Percentiles rank a stretch among this genome's conserved stretches.
phyloP scores from a whole-genome alignment of 2,329 filamentous ascomycete species.

The Didymella segeticola region DNA sequence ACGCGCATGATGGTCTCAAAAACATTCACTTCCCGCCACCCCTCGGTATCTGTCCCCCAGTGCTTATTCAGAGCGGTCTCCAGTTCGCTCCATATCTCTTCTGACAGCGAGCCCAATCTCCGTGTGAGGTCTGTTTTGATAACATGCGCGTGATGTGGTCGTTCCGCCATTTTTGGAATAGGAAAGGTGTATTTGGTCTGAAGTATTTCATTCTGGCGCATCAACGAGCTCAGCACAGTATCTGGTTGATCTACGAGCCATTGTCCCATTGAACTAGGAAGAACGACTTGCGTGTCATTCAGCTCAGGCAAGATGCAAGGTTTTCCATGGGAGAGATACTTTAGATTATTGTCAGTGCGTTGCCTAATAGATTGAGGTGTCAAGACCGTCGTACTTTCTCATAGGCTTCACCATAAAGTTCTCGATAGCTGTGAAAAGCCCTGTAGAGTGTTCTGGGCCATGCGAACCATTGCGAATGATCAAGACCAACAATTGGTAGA shows the following conservation, averaged over 20 bases:
- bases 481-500: background rate
- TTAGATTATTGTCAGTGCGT: background rate
- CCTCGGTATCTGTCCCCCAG: background rate
- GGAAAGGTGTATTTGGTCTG: background rate
- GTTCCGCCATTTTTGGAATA: background rate
- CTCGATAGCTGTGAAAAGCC: background rate
- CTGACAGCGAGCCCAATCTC: background rate
- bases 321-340: background rate
- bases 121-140: background rate
- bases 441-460: background rate
- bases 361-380: background rate
- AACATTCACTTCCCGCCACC: background rate
- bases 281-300: background rate
- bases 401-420: background rate
- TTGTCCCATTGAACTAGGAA: background rate
- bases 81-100: background rate
- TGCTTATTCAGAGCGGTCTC: background rate
- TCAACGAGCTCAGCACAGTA: background rate
- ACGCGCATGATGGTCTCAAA: background rate
- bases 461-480: slow-evolving; percentile 1
- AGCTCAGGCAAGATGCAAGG: slow-evolving; percentile 1
- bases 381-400: background rate
- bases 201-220: background rate
- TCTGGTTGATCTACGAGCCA: slow-evolving; percentile 2
- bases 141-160: background rate